phyloP scores from a whole-genome alignment of 2,329 filamentous ascomycete genomes.

The Aspergillus sp. region DNA sequence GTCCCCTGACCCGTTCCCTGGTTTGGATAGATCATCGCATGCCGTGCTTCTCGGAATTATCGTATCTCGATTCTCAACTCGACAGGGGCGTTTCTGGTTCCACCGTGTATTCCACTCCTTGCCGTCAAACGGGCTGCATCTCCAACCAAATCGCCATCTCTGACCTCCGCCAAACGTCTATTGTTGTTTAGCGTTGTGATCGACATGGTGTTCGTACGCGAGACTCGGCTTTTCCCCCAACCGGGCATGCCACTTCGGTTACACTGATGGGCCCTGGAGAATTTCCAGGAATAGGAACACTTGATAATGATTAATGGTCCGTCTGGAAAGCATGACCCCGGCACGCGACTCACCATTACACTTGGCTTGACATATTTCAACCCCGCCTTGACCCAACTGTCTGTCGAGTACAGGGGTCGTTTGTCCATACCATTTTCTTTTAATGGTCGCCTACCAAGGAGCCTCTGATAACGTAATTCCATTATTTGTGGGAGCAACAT shows the following conservation, averaged over 20 bases:
- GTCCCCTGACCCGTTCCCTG: neutral
- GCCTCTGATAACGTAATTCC: no score
- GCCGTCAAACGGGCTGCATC: neutral
- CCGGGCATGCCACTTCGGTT: neutral
- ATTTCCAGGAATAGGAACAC: neutral
- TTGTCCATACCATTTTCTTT: neutral
- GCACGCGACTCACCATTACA: neutral
- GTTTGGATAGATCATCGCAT: neutral
- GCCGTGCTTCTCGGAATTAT: neutral
- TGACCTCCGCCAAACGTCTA: neutral
- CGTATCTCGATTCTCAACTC: neutral
- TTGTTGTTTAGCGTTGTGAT: constrained; percentile 1
- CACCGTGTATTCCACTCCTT: neutral
- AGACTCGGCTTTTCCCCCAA: neutral
- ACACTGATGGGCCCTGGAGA: neutral
- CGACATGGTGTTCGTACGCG: neutral
- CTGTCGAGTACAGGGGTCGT: neutral
- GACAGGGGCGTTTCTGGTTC: neutral
- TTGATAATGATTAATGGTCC: neutral
- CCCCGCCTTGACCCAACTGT: neutral
- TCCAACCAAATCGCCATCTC: neutral
- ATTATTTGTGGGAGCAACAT: constrained; percentile 2
- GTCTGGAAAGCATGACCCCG: neutral
- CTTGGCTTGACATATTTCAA: neutral
- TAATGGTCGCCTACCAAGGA: neutral